These are phyloP conservation scores for Paraconiothyrium brasiliense DNA, from an alignment of 2,329 filamentous ascomycete genomes.

Conservation along the genomic window DNA sequence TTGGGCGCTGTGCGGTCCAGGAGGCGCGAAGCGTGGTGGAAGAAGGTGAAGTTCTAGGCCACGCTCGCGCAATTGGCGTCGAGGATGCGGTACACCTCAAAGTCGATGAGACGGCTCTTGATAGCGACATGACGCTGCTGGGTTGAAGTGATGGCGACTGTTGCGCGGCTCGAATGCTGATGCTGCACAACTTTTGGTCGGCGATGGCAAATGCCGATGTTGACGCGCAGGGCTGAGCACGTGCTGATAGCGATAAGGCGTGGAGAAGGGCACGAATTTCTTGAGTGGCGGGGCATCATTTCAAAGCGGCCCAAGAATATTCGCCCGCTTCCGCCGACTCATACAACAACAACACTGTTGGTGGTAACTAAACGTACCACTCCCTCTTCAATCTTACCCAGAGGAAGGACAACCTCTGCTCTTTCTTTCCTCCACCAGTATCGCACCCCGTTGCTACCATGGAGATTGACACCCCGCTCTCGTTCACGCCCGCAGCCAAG, in stretches of 20 bases:
- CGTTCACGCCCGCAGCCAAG: slow-evolving; percentile 51
- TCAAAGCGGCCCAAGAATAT: slow-evolving; percentile 33
- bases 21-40: slow-evolving; percentile 23
- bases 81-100: slow-evolving; percentile 39
- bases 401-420: slow-evolving; percentile 4
- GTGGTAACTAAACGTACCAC: background rate
- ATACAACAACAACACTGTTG: slow-evolving; percentile 10
- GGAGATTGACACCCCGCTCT: slow-evolving; percentile 53
- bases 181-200: slow-evolving; percentile 23
- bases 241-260: slow-evolving; percentile 36
- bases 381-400: background rate
- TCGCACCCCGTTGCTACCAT: slow-evolving; percentile 36
- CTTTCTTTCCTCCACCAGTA: background rate
- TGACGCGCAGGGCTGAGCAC: slow-evolving; percentile 25
- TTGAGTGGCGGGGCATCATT: slow-evolving; percentile 39
- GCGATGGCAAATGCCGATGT: slow-evolving; percentile 23
- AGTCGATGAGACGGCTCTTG: slow-evolving; percentile 31
- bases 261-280: slow-evolving; percentile 25
- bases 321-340: slow-evolving; percentile 29
- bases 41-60: slow-evolving; percentile 15
- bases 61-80: slow-evolving; percentile 18
- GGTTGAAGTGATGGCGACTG: slow-evolving; percentile 5
- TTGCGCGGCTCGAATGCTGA: too few species aligned
- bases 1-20: slow-evolving; percentile 24
- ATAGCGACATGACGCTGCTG: slow-evolving; percentile 32